Evolutionary conservation across 305 asterid genomes (phyloP), one percentile per base, ranked within the genome.

Genomic region (Nicotiana rustica): DNA sequence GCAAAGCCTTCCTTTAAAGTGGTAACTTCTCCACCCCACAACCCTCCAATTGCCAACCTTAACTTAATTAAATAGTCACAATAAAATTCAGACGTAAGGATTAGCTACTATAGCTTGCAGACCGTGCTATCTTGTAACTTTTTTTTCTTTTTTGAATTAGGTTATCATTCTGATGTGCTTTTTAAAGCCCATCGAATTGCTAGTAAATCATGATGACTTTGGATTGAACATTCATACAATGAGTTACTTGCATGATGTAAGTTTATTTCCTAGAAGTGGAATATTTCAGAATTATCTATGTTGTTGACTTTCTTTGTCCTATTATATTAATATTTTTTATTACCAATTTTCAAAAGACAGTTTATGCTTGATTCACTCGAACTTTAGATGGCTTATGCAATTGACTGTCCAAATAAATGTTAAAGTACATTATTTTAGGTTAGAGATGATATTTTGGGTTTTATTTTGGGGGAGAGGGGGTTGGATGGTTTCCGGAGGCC

Each of bases 151-250:
- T 68, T n/a, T 38, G 33, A 18, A 67, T 10, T 67, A 69, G 57
- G 17, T 18, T 70, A 38, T 25, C 21, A 70, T 5, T 55, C 12
- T n/a, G 13, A n/a, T n/a, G 10, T 59, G 65, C 65, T 6, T 70
- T 70, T 15, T 71, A 17, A 44, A 71, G 38, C 13, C 38, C 61
- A 19, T 10, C 36, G 13, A 70, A 44, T 44, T 44, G 52, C 52
- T 70, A 10, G 78, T 70, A 44, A 44, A 44, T 19, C 36, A 19
- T 12, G 78, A 70, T 5, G 78, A 70, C 18, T 70, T 41, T 41
- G 59, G 9, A 38, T 41, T 70, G 35, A 19, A 18, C 18, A 18
- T 47, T 47, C 79, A 13, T 71, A 47, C 19, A 47, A 13, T 55
- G 59, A 55, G n/a, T 17, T 55, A 55, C 59, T 13, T 55, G 59